Percentiles rank a stretch among this genome's conserved stretches.
Conservation (phyloP, 192 early-diverging fungal genomes). For the Coemansia sp. region DNA sequence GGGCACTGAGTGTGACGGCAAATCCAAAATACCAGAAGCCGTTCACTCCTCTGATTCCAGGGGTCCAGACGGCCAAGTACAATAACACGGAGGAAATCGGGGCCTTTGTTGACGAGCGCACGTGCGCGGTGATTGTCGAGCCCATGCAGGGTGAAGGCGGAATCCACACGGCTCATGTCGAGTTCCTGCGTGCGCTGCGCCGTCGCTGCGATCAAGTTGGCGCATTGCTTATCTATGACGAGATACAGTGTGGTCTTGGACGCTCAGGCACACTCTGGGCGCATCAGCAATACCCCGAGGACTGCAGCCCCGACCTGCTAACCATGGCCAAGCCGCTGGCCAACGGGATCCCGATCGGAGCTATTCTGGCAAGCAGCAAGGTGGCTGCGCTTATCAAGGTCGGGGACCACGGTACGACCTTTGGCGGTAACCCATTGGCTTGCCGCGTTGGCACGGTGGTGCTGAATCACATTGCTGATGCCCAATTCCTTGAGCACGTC, state of each 20-base stretch:
- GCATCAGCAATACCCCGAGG: constrained; percentile 66
- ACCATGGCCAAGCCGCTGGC: constrained; percentile 97
- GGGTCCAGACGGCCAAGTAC: constrained; percentile 68
- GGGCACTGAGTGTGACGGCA: constrained; percentile 92
- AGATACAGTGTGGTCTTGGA: constrained; percentile 94
- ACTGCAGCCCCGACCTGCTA: constrained; percentile 83
- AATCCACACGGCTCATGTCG: constrained; percentile 66
- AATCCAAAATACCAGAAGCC: constrained; percentile 93
- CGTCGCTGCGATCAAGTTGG: constrained; percentile 79
- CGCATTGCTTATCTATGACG: constrained; percentile 92
- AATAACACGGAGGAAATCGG: constrained; percentile 69
- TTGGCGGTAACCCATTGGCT: constrained; percentile 93
- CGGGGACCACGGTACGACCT: constrained; percentile 97
- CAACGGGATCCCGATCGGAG: constrained; percentile 95
- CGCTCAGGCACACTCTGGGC: constrained; percentile 88
- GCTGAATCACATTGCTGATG: constrained; percentile 63
- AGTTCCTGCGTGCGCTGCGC: constrained; percentile 79
- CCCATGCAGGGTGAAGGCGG: constrained; percentile 98
- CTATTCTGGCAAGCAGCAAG: constrained; percentile 72
- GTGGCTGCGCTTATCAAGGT: constrained; percentile 82
- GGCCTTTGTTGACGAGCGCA: constrained; percentile 68
- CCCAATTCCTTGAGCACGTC: constrained; percentile 75
- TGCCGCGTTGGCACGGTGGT: constrained; percentile 82
- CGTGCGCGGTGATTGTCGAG: constrained; percentile 93
- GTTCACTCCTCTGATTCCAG: constrained; percentile 87